phyloP scores from a whole-genome alignment of 2,329 filamentous ascomycete genomes.

The Teratosphaeria pseudoeucalypti region DNA sequence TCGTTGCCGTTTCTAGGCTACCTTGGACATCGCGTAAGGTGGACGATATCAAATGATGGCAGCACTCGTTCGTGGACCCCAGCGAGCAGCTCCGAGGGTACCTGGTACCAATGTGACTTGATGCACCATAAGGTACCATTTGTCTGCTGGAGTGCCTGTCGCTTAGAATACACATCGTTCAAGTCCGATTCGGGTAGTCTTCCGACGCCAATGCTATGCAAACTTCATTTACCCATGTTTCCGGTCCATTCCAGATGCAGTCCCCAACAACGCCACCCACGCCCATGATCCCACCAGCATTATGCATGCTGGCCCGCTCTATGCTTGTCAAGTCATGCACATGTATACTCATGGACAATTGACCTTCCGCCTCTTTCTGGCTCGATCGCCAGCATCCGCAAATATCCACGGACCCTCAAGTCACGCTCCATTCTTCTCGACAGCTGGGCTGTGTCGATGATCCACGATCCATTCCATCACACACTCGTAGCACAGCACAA shows the following conservation, averaged over 20 bases:
- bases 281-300: not conserved
- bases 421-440: not conserved
- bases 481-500: constrained; percentile 92
- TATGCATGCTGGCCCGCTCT: not conserved
- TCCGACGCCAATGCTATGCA: not conserved
- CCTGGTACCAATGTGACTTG: not conserved
- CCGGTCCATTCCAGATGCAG: not conserved
- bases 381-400: not conserved
- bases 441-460: not conserved
- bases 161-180: not conserved
- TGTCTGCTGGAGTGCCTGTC: not conserved
- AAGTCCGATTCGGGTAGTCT: not conserved
- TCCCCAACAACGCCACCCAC: not conserved
- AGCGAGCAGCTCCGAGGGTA: too few relatives aligned
- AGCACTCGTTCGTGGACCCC: too few relatives aligned
- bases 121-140: not conserved
- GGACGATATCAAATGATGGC: too few relatives aligned
- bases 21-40: not conserved
- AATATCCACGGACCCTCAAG: not conserved
- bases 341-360: not conserved
- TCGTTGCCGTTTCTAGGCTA: not conserved
- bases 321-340: not conserved
- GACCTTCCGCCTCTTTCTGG: not conserved
- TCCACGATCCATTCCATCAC: constrained; percentile 73
- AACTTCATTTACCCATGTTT: not conserved